Conservation (phyloP, 2,329 filamentous ascomycete genomes). For the Venturia asperata region DNA sequence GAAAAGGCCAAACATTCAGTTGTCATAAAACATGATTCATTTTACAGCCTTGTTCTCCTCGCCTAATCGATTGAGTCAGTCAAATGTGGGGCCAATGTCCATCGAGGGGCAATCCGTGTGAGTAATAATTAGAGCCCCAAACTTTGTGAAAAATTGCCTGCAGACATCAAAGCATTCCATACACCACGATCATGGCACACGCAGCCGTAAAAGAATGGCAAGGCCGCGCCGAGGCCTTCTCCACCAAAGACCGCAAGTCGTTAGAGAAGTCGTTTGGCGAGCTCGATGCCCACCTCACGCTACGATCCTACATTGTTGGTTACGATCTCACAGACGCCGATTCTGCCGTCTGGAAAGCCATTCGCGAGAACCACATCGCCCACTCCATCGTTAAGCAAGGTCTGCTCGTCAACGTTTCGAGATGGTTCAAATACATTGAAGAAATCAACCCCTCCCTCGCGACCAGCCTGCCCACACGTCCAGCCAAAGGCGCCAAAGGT, state of each 20-base stretch:
- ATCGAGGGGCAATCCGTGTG: neutral
- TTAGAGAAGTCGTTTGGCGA: conserved; percentile 67
- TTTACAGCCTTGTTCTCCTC: neutral
- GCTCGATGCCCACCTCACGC: conserved; percentile 78
- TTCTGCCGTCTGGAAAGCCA: conserved; percentile 71
- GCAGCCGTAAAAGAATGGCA: conserved; percentile 47
- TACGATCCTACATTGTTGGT: conserved; percentile 79
- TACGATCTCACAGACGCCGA: conserved; percentile 73
- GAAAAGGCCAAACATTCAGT: too few species aligned
- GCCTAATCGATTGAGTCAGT: neutral
- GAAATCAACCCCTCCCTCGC: conserved; percentile 67
- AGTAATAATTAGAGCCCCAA: neutral
- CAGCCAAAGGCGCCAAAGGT: conserved; percentile 45
- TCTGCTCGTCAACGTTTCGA: conserved; percentile 64
- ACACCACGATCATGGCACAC: conserved; percentile 17
- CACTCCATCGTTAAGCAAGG: conserved; percentile 74
- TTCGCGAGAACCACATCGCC: conserved; percentile 79
- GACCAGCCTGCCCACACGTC: conserved; percentile 44
- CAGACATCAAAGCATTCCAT: conserved; percentile 19
- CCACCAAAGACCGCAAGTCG: conserved; percentile 68
- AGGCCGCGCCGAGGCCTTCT: conserved; percentile 45
- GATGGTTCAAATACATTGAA: conserved; percentile 87
- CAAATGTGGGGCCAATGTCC: neutral
- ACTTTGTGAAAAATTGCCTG: neutral
- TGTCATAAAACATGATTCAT: too few species aligned